Conservation (phyloP, 1,284 basidiomycete genomes). For the Pyrrhoderma lamaoense region DNA sequence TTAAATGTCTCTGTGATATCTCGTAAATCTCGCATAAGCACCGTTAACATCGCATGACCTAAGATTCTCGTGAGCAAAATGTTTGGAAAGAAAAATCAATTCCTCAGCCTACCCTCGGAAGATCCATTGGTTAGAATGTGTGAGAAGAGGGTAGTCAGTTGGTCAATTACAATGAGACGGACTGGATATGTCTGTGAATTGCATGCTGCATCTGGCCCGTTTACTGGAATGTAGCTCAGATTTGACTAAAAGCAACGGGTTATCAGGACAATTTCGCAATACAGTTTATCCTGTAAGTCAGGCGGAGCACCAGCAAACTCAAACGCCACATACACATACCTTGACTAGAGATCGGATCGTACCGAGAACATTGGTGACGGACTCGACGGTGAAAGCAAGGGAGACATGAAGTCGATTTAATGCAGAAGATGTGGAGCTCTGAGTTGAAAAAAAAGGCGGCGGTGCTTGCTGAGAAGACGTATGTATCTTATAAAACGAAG, state of each 20-base stretch:
- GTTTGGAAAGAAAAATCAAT: background rate
- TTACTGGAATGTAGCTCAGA: no score
- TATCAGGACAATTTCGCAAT: background rate
- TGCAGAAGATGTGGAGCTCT: constrained; percentile 20
- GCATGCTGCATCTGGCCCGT: no score
- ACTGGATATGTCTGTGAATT: no score
- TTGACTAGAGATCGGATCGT: constrained; percentile 28
- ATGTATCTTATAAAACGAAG: background rate
- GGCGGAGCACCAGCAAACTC: background rate
- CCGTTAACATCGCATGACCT: constrained; percentile 67
- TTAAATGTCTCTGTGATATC: constrained; percentile 38
- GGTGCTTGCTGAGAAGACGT: background rate
- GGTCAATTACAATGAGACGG: constrained; percentile 56
- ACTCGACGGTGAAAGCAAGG: constrained; percentile 50
- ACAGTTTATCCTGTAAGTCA: background rate
- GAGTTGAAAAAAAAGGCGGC: no score
- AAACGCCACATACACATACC: constrained; percentile 24
- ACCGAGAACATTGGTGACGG: constrained; percentile 44
- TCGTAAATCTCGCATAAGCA: constrained; percentile 60
- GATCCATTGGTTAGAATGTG: constrained; percentile 57
- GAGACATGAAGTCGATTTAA: constrained; percentile 42
- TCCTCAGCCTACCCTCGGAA: constrained; percentile 41
- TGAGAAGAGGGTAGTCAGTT: constrained; percentile 58
- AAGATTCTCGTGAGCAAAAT: background rate
- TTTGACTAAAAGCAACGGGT: no score